Evolutionary conservation across 306 rosid species (phyloP).

Genomic region (Vigna nakashimae): DNA sequence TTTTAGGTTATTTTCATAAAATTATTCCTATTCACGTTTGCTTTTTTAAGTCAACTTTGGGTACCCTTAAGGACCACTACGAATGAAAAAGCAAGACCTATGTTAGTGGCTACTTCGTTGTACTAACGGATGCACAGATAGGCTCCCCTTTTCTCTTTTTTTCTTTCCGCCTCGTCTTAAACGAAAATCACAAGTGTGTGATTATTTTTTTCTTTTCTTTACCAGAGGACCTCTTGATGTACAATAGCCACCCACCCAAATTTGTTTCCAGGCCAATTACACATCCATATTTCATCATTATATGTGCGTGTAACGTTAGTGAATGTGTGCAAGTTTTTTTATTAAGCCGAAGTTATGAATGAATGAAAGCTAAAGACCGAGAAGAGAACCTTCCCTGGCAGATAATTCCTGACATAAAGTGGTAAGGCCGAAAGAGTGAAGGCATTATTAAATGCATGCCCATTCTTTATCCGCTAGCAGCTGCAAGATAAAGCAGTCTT

Average conservation of each 20-base stretch:
- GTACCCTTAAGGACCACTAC: slow-evolving; percentile 50
- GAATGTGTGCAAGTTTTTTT: not conserved
- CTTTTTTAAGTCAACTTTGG: slow-evolving; percentile 43
- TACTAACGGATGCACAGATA: slow-evolving; percentile 29
- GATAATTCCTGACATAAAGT: slow-evolving; percentile 1
- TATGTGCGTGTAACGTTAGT: not conserved
- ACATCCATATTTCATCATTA: no score
- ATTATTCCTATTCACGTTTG: not conserved
- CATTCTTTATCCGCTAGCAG: slow-evolving; percentile 18
- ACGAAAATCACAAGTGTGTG: not conserved
- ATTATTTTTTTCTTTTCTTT: slow-evolving; percentile 17
- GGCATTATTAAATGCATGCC: slow-evolving; percentile 1
- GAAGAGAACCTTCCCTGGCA: slow-evolving; percentile 24
- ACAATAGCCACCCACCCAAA: not conserved
- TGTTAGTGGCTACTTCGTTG: slow-evolving; percentile 30
- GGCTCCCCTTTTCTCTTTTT: slow-evolving; percentile 24
- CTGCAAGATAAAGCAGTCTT: not conserved
- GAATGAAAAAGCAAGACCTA: slow-evolving; percentile 40
- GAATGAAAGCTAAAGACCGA: slow-evolving; percentile 11
- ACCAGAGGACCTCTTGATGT: not conserved
- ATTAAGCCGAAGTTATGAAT: slow-evolving; percentile 2
- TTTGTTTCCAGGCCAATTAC: not conserved
- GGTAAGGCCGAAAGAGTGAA: slow-evolving; percentile 21
- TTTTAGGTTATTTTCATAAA: slow-evolving; percentile 27
- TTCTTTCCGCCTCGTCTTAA: slow-evolving; percentile 11